Evolutionary conservation across 2,329 filamentous ascomycete species (phyloP), one percentile per base, ranked within the genome.

Genomic region (Tolypocladium sp.): DNA sequence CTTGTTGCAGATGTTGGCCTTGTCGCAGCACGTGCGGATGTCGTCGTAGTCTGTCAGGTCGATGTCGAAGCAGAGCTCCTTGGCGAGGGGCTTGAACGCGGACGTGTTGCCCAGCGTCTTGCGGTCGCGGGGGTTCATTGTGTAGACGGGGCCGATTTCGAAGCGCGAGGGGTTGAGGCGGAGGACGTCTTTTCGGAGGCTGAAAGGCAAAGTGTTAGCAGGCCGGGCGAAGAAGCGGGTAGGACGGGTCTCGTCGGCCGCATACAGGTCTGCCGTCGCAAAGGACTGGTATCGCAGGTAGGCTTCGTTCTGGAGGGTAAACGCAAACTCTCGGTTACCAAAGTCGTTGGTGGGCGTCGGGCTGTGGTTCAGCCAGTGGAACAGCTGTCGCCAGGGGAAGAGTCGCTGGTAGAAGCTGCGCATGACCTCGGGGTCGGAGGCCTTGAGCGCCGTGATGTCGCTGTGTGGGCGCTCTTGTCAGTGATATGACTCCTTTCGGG

Each of bases 31-130:
- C 35, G 92, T 97, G 66, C 94, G 87, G 64, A 99, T 90, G 64
- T 96, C 91, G 71, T 99, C 94, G 75, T 99, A 99, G 76, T 97
- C 94, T 58, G 94, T 97, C 83, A 99, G 83, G 83, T 99, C 94
- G 68, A 99, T 97, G 88, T 99, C 94, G 74, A 99, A 97, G 67
- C 96, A 96, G 44, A 99, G 79, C 73, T 99, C 94, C 73, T 99
- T 99, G 59, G 90, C 83, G 38, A 97, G 74, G 0, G 94, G 93
- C 63, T 88, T 89, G 77, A 99, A 97, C 10, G 90, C 85, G 55
- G 85, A 85, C 41, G 87, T 83, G 73, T 92, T 93, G 57, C 88
- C 86, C 40, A 97, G 75, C 0, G 88, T 88, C 76, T 97, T 99
- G 68, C 93, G 87, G 68, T 99, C 94, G 66, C 92, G 88, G 0